A percentile compares a stretch with the other conserved stretches of the same genome.
phyloP scores from a whole-genome alignment of 495 filamentous ascomycete genomes.

The Xylaria curta region DNA sequence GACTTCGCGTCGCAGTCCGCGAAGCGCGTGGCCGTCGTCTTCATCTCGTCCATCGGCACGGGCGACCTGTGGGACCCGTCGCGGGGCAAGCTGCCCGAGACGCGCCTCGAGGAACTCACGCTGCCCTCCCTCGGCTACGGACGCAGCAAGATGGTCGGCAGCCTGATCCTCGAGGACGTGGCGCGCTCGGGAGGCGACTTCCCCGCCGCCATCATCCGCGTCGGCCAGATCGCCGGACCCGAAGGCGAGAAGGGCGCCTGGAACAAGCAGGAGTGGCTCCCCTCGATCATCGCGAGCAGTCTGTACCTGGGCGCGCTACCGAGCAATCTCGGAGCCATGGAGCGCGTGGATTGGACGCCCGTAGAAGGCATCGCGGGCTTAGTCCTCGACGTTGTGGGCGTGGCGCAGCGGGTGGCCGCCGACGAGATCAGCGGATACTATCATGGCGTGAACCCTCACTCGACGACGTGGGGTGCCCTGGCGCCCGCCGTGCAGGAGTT shows the following conservation, averaged over 20 bases:
- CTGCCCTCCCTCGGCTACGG: slow-evolving; percentile 58
- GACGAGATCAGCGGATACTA: slow-evolving; percentile 50
- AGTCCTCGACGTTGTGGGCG: slow-evolving; percentile 45
- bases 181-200: slow-evolving; percentile 45
- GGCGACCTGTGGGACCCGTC: slow-evolving; percentile 44
- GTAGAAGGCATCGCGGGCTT: slow-evolving; percentile 52
- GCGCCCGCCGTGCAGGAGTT: slow-evolving; percentile 44
- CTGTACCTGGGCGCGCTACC: slow-evolving; percentile 51
- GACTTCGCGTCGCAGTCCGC: slow-evolving; percentile 56
- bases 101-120: slow-evolving; percentile 48
- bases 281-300: slow-evolving; percentile 53
- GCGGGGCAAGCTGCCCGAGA: slow-evolving; percentile 50
- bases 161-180: slow-evolving; percentile 57
- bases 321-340: slow-evolving; percentile 44
- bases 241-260: slow-evolving; percentile 51
- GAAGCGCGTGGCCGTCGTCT: slow-evolving; percentile 56
- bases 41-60: slow-evolving; percentile 61
- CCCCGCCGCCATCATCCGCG: slow-evolving; percentile 54
- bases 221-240: slow-evolving; percentile 66
- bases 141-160: slow-evolving; percentile 60
- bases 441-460: slow-evolving; percentile 55
- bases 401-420: slow-evolving; percentile 34
- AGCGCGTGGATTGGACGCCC: slow-evolving; percentile 62
- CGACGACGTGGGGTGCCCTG: slow-evolving; percentile 45
- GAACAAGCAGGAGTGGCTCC: slow-evolving; percentile 66